A percentile compares a stretch with the other conserved stretches of the same genome.
phyloP scores from a whole-genome alignment of 352 stramenopile genomes.

The Globisporangium emineosum region DNA sequence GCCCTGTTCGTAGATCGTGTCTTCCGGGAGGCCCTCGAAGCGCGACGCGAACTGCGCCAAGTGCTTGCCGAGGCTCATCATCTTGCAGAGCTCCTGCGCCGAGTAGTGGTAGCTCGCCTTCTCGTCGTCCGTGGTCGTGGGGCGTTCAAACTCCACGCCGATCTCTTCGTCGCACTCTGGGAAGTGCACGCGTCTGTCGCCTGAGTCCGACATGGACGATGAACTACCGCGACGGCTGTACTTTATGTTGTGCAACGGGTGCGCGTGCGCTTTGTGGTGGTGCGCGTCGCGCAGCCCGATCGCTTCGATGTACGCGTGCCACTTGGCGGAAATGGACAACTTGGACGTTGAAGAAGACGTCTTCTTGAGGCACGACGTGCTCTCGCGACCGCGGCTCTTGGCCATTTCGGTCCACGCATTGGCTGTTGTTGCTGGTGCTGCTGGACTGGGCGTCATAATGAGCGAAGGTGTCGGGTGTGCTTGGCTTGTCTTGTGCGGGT shows the following conservation, averaged over 20 bases:
- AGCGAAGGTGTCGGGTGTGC: not conserved
- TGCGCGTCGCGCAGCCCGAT: constrained; percentile 41
- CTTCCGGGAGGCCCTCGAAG: constrained; percentile 42
- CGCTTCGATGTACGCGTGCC: constrained; percentile 49
- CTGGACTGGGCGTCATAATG: not conserved
- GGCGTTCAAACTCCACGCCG: constrained; percentile 37
- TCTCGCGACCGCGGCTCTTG: constrained; percentile 6
- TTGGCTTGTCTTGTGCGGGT: constrained; percentile 4
- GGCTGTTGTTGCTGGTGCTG: not conserved
- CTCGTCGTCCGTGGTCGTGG: constrained; percentile 40
- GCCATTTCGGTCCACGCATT: constrained; percentile 4
- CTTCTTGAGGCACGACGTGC: constrained; percentile 54
- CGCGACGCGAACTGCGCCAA: constrained; percentile 40
- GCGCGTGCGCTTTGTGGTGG: not conserved
- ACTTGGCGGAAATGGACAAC: constrained; percentile 43
- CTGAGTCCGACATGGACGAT: constrained; percentile 8
- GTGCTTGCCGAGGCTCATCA: constrained; percentile 51
- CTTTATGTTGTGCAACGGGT: not conserved
- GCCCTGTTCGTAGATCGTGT: constrained; percentile 70
- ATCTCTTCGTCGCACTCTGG: constrained; percentile 23
- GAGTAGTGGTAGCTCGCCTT: constrained; percentile 61
- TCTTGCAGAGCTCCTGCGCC: constrained; percentile 44
- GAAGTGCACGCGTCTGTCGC: constrained; percentile 51
- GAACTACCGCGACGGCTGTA: constrained; percentile 7
- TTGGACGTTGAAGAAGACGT: constrained; percentile 18